A percentile compares a stretch with the other conserved stretches of the same genome.
phyloP scores from a whole-genome alignment of 192 early-diverging fungal genomes.

The Podochytrium sp. region DNA sequence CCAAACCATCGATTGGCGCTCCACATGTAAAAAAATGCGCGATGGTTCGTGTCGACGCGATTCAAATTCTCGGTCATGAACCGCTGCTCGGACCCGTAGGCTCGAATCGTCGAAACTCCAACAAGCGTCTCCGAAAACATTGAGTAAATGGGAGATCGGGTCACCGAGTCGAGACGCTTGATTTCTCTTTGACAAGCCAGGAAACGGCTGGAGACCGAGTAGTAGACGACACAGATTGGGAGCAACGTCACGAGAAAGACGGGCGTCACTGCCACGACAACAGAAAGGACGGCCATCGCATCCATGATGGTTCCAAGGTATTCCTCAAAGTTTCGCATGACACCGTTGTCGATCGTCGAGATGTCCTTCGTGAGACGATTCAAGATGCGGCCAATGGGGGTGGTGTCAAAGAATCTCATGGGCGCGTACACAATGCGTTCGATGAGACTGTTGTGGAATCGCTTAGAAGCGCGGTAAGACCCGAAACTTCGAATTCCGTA shows the following conservation, averaged over 20 bases:
- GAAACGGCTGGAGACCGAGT: constrained; percentile 72
- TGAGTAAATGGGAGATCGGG: constrained; percentile 76
- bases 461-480: constrained; percentile 37
- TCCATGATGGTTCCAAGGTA: constrained; percentile 27
- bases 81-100: constrained; percentile 44
- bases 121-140: constrained; percentile 80
- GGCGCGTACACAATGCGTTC: constrained; percentile 44
- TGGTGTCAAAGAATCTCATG: constrained; percentile 54
- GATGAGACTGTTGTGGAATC: constrained; percentile 42
- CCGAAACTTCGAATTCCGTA: constrained; percentile 23
- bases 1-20: constrained; percentile 69
- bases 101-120: constrained; percentile 50
- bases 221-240: constrained; percentile 61
- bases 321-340: constrained; percentile 24
- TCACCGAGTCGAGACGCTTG: constrained; percentile 84
- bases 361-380: constrained; percentile 76
- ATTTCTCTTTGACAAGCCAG: constrained; percentile 82
- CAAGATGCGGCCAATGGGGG: constrained; percentile 37
- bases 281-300: constrained; percentile 29
- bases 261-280: constrained; percentile 61
- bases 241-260: constrained; percentile 69
- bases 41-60: constrained; percentile 73
- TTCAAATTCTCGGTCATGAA: constrained; percentile 38
- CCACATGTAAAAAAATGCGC: constrained; percentile 88
- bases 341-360: constrained; percentile 72